Base-by-base conservation (phyloP, 371 early-diverging fungal genomes). In the Catenaria anguillulae region DNA sequence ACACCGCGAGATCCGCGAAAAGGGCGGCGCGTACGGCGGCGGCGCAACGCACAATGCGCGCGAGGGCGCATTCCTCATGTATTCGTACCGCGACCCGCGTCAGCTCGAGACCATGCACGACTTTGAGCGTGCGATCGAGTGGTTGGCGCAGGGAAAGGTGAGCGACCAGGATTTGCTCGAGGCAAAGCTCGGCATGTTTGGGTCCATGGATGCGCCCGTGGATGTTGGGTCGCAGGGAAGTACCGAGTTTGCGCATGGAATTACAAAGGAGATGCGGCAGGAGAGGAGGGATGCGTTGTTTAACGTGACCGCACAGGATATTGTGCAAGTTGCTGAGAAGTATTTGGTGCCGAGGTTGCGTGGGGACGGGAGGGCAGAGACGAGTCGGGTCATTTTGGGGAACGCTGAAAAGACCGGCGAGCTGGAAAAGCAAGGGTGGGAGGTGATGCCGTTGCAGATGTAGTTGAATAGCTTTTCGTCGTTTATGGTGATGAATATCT, bases 11-110 rank as follows among this genome's bases (percentile, higher is more conserved):
- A 87, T 96, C 50, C 85, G 97, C 65, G 97, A 96, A 70, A 91
- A 88, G 80, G 89, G 90, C 65, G 97, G 97, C 36, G 97, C 97
- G 10, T 97, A 97, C 71, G 95, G 94, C 23, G 95, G 90, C 26
- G 92, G 92, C 37, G 85, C 91, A 2, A 65, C 73, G 1, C 92
- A 84, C 73, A 77, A 79, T 24, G 72, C 87, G 2, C 66, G 83
- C 4, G 83, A 80, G 40, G 95, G 95, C 15, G 63, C 88, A 5
- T 85, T 94, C 62, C 82, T 88, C 2, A 89, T 94, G 73, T 90
- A 79, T 63, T 90, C 93, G 19, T 97, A 97, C 74, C 83, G 97
- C 58, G 97, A 97, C 67, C 96, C 97, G 23, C 76, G 81, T 63
- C 78, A 88, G 33, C 58, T 85, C 54, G 76, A 82, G 62, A 90